phyloP scores from a whole-genome alignment of 148 eudicot genomes.

The Euryodendron excelsum region DNA sequence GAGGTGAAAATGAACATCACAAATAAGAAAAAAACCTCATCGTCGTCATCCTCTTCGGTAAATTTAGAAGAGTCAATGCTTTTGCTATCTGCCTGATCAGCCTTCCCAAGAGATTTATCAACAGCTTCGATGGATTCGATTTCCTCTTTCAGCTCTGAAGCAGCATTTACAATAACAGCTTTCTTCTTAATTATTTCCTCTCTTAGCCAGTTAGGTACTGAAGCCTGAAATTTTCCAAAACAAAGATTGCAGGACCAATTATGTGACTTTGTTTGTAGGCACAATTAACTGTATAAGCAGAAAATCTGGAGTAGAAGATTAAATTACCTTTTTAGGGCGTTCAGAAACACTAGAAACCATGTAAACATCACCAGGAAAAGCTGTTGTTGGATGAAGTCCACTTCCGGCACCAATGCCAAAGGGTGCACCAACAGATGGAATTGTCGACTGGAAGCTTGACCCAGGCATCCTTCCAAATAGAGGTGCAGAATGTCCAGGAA shows the following conservation, averaged over 20 bases:
- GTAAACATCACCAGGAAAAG: constrained; percentile 68
- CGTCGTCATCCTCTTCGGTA: constrained; percentile 79
- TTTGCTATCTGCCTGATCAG: constrained; percentile 75
- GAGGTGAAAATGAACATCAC: constrained; percentile 1
- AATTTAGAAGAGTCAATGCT: constrained; percentile 76
- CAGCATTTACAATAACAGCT: constrained; percentile 60
- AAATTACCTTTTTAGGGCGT: constrained; percentile 79
- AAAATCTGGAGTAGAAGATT: background rate
- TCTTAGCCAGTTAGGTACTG: constrained; percentile 96
- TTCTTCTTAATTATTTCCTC: constrained; percentile 96
- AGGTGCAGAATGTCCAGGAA: constrained; percentile 60
- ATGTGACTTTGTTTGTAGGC: background rate
- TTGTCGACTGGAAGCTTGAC: constrained; percentile 52
- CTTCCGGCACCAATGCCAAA: constrained; percentile 56
- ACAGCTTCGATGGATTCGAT: constrained; percentile 46
- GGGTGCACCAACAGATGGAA: constrained; percentile 48
- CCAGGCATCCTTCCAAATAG: constrained; percentile 59
- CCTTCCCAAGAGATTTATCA: constrained; percentile 50
- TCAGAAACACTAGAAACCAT: constrained; percentile 62
- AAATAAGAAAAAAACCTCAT: constrained; percentile 26
- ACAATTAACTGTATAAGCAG: background rate
- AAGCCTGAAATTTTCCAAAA: constrained; percentile 53
- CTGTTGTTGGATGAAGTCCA: constrained; percentile 51
- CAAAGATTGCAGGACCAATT: background rate
- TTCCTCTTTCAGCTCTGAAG: constrained; percentile 50